Conservation (phyloP, 106 monocot genomes). For the Dioscorea alata region DNA sequence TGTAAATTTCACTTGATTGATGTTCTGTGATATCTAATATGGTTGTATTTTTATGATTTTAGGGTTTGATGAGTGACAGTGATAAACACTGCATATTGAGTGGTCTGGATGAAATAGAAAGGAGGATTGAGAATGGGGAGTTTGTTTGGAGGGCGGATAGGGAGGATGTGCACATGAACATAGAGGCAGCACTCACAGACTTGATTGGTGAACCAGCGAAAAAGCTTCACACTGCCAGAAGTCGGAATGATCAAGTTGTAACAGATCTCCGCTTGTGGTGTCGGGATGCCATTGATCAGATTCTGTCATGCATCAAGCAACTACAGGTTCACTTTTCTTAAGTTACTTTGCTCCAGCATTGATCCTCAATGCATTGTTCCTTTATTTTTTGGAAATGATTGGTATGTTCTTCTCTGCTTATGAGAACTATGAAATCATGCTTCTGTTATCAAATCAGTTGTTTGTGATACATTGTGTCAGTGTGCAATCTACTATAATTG, state of each 20-base stretch:
- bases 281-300: conserved; percentile 81
- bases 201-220: conserved; percentile 94
- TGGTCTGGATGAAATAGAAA: conserved; percentile 89
- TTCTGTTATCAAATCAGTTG: too few relatives aligned
- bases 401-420: too few relatives aligned
- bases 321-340: conserved; percentile 57
- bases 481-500: too few relatives aligned
- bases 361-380: too few relatives aligned
- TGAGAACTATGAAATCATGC: too few relatives aligned
- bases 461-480: too few relatives aligned
- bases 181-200: conserved; percentile 87
- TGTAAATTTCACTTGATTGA: background rate
- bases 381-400: too few relatives aligned
- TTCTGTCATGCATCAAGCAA: conserved; percentile 41
- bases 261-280: conserved; percentile 95
- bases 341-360: too few relatives aligned
- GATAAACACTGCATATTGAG: conserved; percentile 64
- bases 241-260: conserved; percentile 91
- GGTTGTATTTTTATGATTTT: background rate
- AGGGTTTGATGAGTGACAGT: conserved; percentile 71
- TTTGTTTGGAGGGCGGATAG: conserved; percentile 85
- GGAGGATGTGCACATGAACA: conserved; percentile 99
- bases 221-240: conserved; percentile 96
- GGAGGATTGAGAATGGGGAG: conserved; percentile 54
- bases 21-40: too few relatives aligned